phyloP scores from a whole-genome alignment of 2,329 filamentous ascomycete species.

The Diaporthe helianthi region DNA sequence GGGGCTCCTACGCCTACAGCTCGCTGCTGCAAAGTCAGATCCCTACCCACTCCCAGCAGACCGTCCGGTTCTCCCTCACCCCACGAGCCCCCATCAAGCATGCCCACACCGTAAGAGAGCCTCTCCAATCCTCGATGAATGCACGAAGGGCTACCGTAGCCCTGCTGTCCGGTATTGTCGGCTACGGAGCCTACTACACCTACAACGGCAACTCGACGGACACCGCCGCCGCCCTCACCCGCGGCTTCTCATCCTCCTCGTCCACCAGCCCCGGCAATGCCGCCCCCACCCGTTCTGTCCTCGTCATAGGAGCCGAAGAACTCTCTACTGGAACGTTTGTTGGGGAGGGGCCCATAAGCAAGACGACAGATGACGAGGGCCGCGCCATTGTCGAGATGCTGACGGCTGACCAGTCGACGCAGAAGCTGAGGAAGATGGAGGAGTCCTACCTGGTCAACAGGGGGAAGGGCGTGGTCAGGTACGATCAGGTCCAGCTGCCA shows the following conservation, averaged over 20 bases:
- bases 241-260: conserved; percentile 48
- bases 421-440: conserved; percentile 87
- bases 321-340: conserved; percentile 88
- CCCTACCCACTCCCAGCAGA: conserved; percentile 34
- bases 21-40: conserved; percentile 36
- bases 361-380: conserved; percentile 84
- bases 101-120: conserved; percentile 48
- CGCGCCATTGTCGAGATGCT: conserved; percentile 94
- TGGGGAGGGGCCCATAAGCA: conserved; percentile 85
- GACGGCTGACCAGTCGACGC: conserved; percentile 89
- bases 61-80: conserved; percentile 38
- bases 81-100: conserved; percentile 44
- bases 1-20: conserved; percentile 46
- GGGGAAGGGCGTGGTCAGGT: conserved; percentile 89
- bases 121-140: conserved; percentile 77
- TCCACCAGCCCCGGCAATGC: conserved; percentile 47
- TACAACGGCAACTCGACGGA: conserved; percentile 59
- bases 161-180: conserved; percentile 73
- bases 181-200: conserved; percentile 79
- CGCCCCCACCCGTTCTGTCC: conserved; percentile 68
- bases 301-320: conserved; percentile 89
- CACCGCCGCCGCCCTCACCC: conserved; percentile 46
- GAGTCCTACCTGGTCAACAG: conserved; percentile 90
- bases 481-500: conserved; percentile 92
- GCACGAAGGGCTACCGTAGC: conserved; percentile 72